phyloP scores from a whole-genome alignment of 1,284 basidiomycete species.

The Taiwanofungus camphoratus region DNA sequence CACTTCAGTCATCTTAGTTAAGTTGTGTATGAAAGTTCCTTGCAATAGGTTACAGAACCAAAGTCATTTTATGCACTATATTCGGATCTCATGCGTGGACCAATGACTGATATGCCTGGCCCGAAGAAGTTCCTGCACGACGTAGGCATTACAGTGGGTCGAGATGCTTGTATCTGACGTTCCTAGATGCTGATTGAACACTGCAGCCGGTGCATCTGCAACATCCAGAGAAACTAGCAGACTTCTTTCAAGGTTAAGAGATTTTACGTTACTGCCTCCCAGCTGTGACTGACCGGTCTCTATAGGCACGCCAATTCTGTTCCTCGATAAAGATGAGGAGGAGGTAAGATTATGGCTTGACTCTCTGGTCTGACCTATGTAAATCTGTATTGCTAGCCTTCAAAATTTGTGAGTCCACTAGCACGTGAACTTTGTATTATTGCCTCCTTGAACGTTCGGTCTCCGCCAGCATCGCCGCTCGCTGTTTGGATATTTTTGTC shows the following conservation, averaged over 20 bases:
- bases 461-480: conserved; percentile 57
- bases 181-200: too few relatives aligned
- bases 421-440: not conserved
- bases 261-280: too few relatives aligned
- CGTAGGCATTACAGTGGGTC: conserved; percentile 42
- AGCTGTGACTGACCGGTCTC: not conserved
- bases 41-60: conserved; percentile 33
- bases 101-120: conserved; percentile 10
- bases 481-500: conserved; percentile 72
- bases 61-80: conserved; percentile 35
- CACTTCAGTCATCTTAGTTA: not conserved
- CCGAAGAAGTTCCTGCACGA: conserved; percentile 25
- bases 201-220: conserved; percentile 21
- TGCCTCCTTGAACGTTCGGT: not conserved
- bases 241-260: conserved; percentile 53
- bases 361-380: not conserved
- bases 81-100: conserved; percentile 24
- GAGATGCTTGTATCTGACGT: too few relatives aligned
- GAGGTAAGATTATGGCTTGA: conserved; percentile 15
- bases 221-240: conserved; percentile 51
- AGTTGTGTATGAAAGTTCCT: not conserved
- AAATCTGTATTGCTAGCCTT: not conserved
- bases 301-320: conserved; percentile 13
- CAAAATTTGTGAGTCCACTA: conserved; percentile 20
- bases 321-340: conserved; percentile 21